These are phyloP conservation scores for Leccinum fallax DNA, from an alignment of 1,284 basidiomycete species.

Conservation along the genomic window DNA sequence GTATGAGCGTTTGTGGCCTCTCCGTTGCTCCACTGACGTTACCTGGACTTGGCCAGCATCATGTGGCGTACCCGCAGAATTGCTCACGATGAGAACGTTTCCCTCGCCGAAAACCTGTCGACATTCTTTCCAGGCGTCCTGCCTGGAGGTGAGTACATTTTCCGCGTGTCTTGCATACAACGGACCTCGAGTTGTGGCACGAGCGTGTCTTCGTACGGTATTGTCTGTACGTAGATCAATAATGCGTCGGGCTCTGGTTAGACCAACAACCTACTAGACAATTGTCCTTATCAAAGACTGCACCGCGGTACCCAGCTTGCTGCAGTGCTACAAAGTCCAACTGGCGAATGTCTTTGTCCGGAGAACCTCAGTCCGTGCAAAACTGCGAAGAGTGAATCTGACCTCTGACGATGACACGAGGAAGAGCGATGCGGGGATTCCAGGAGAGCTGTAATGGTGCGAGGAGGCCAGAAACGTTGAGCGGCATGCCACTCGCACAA, in stretches of 20 bases:
- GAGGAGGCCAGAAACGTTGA: conserved; percentile 78
- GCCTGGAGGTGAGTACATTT: conserved; percentile 15
- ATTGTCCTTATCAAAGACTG: conserved; percentile 97
- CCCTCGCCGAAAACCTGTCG: conserved; percentile 72
- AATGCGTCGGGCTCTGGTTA: not conserved
- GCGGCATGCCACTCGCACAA: conserved; percentile 50
- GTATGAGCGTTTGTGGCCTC: not conserved
- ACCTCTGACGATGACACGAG: conserved; percentile 77
- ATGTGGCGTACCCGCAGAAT: conserved; percentile 83
- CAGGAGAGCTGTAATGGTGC: conserved; percentile 75
- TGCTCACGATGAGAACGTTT: conserved; percentile 90
- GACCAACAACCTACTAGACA: conserved; percentile 67
- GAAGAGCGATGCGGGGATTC: conserved; percentile 74
- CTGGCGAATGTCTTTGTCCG: conserved; percentile 80
- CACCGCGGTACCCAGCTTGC: conserved; percentile 80
- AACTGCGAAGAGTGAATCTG: conserved; percentile 19
- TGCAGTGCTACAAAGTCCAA: conserved; percentile 84
- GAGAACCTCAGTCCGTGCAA: conserved; percentile 6
- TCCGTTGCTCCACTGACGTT: conserved; percentile 25
- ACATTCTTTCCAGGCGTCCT: conserved; percentile 83
- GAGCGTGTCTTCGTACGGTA: conserved; percentile 72
- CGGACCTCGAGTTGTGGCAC: conserved; percentile 71
- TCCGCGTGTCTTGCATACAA: conserved; percentile 6
- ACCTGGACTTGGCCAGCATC: conserved; percentile 85
- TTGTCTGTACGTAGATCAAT: conserved; percentile 52